Evolutionary conservation across 2,329 filamentous ascomycete genomes (phyloP), one percentile per base, ranked within the genome.

Genomic region (Penicillium capsulatum): DNA sequence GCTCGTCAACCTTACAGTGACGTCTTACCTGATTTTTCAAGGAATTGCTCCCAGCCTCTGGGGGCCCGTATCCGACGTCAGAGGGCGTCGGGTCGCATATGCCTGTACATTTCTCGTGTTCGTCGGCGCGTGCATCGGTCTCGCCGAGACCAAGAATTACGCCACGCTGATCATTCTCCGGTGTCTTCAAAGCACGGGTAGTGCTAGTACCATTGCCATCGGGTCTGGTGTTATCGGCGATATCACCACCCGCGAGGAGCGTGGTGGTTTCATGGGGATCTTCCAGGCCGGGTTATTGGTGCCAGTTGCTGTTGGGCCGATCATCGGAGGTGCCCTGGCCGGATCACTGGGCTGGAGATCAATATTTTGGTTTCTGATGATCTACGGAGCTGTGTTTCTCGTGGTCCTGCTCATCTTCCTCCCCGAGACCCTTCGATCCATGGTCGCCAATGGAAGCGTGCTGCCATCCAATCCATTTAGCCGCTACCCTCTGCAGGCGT

Each of bases 11-110:
- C 53, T 73, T 1, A 70, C 70, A 1, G 60, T 74, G 15, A 73
- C 70, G 1, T 61, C 65, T 2, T 72, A 72, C 42, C 55, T 72
- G 15, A 60, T 72, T 16, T 65, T 71, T 38, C 68, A 72, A 50
- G 70, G 63, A 0, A 39, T 73, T 2, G 60, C 67, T 3, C 71
- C 71, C 0, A 67, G 54, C 14, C 33, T 74, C 14, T 67, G 62
- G 61, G 69, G 66, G 0, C 52, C 64, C 0, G 32, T 72, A 2
- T 62, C 68, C 2, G 70, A 73, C 40, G 54, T 53, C 9, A 51
- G 55, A 11, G 70, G 69, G 2, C 68, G 69, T 9, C 63, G 70
- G 17, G 40, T 59, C 1, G 61, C 61, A 9, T 72, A 69, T 42
- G 45, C 59, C 14, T 51, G 51, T 39, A 67, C 64, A 0, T 66